phyloP scores from a whole-genome alignment of 768 basidiomycete species.

The Calocera cornea region DNA sequence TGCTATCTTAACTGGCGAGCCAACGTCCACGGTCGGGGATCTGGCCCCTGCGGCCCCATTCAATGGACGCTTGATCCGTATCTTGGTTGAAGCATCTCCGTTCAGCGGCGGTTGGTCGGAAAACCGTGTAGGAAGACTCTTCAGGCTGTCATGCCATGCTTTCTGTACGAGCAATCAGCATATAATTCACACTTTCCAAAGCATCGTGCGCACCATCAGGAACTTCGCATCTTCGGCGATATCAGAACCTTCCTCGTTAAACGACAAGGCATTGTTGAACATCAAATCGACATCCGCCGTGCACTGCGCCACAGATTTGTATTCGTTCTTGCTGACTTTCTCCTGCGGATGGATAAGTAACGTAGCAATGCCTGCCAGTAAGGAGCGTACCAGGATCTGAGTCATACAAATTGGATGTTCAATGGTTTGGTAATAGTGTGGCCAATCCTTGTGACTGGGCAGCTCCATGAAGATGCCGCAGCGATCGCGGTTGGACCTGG shows the following conservation, averaged over 20 bases:
- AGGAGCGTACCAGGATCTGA: conserved; percentile 51
- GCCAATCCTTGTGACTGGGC: conserved; percentile 65
- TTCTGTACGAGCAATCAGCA: background rate
- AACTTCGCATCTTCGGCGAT: conserved; percentile 68
- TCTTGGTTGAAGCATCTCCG: background rate
- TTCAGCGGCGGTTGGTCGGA: background rate
- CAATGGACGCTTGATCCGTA: background rate
- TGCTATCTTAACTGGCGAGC: background rate
- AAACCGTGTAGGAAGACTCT: background rate
- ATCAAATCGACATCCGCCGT: conserved; percentile 80
- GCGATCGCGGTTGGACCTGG: conserved; percentile 46
- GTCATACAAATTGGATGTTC: conserved; percentile 67
- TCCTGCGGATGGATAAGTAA: conserved; percentile 36
- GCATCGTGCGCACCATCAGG: conserved; percentile 36
- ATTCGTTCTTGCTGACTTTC: conserved; percentile 69
- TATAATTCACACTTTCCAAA: background rate
- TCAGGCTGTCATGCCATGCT: background rate
- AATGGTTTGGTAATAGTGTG: conserved; percentile 67
- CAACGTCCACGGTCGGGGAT: background rate
- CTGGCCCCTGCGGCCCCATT: background rate
- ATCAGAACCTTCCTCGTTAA: conserved; percentile 72
- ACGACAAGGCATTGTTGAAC: conserved; percentile 75
- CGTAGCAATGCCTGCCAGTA: background rate
- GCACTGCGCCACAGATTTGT: conserved; percentile 51
- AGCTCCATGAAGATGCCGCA: conserved; percentile 73